Evolutionary conservation across 208 protist species (phyloP).

Genomic region (Trypanosoma platydactyli): DNA sequence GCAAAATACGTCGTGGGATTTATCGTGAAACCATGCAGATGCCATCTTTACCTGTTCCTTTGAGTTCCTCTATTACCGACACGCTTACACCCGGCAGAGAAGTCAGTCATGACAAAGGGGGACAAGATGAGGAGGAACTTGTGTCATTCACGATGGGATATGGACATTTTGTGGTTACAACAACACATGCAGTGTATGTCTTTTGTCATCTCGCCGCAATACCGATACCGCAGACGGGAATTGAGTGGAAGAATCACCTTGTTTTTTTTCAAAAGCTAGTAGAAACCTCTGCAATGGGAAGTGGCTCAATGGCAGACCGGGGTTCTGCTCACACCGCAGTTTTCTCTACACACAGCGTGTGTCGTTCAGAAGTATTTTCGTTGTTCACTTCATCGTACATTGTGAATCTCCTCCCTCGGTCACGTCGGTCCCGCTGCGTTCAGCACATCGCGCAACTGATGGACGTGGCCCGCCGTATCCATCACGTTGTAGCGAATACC

Average conservation of each 20-base stretch:
- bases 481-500: background rate
- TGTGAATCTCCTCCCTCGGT: background rate
- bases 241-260: conserved; percentile 29
- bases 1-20: background rate
- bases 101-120: background rate
- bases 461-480: conserved; percentile 3
- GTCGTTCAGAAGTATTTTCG: conserved; percentile 18
- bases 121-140: conserved; percentile 13
- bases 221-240: conserved; percentile 27
- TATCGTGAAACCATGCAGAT: background rate
- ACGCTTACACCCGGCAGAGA: background rate
- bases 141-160: conserved; percentile 37
- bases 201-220: conserved; percentile 41
- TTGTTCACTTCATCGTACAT: conserved; percentile 17
- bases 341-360: conserved; percentile 10
- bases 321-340: background rate
- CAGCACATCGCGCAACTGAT: conserved; percentile 22
- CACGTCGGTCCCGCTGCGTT: background rate
- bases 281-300: background rate
- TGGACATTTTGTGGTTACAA: conserved; percentile 37
- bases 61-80: background rate
- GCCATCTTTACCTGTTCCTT: background rate
- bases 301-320: background rate
- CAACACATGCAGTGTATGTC: conserved; percentile 36
- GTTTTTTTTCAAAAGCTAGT: conserved; percentile 14